Evolutionary conservation across 1,139 yeast species (phyloP).

Genomic region (Hyphopichia burtonii): DNA sequence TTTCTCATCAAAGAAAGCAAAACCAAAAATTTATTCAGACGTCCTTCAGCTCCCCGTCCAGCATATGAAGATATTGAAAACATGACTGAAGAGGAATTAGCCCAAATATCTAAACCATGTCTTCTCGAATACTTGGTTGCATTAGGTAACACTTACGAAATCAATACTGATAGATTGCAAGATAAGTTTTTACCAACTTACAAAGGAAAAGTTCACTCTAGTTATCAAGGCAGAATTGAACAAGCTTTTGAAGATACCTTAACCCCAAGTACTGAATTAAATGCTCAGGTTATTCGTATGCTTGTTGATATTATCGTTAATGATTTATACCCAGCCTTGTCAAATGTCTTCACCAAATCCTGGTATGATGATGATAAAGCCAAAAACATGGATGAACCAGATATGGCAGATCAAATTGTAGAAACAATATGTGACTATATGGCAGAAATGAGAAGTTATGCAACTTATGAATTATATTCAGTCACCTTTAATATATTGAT

Average conservation of each 20-base stretch:
- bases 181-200: conserved; percentile 72
- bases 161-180: conserved; percentile 77
- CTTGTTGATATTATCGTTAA: conserved; percentile 68
- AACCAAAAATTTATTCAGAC: conserved; percentile 47
- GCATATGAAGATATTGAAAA: conserved; percentile 34
- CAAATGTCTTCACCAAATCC: conserved; percentile 37
- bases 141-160: conserved; percentile 79
- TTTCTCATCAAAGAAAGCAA: conserved; percentile 38
- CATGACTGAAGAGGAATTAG: conserved; percentile 46
- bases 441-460: conserved; percentile 57
- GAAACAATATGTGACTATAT: conserved; percentile 78
- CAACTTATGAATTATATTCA: conserved; percentile 45
- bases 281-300: conserved; percentile 65
- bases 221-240: conserved; percentile 56
- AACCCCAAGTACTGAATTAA: conserved; percentile 75
- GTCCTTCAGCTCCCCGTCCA: conserved; percentile 24
- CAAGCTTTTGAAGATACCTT: conserved; percentile 61
- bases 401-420: conserved; percentile 55
- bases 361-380: conserved; percentile 50
- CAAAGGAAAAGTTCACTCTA: conserved; percentile 63
- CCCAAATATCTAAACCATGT: conserved; percentile 69
- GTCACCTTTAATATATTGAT: conserved; percentile 44
- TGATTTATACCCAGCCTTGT: conserved; percentile 53
- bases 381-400: conserved; percentile 30
- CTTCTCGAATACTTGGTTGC: conserved; percentile 81